phyloP scores from a whole-genome alignment of 2,329 filamentous ascomycete genomes.

The Penicillium sp. region DNA sequence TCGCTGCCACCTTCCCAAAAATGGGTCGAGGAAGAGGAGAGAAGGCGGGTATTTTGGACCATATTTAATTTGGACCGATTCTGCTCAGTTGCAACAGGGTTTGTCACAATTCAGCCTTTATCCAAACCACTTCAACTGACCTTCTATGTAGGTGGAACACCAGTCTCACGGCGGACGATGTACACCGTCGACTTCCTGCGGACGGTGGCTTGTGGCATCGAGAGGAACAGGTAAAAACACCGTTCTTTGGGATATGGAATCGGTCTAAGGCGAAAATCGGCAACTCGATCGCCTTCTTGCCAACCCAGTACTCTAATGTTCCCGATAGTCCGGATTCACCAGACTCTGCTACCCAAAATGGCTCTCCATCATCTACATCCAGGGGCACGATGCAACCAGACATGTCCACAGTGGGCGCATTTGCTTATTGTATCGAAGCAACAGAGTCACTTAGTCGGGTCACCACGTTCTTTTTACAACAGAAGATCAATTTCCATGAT shows the following conservation, averaged over 20 bases:
- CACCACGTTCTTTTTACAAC: conserved; percentile 36
- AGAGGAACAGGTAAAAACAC: conserved; percentile 2
- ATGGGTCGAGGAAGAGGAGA: conserved; percentile 40
- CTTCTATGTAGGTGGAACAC: neutral
- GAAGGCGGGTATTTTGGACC: conserved; percentile 44
- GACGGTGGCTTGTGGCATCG: conserved; percentile 3
- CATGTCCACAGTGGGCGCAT: conserved; percentile 13
- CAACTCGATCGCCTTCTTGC: neutral
- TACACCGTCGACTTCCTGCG: conserved; percentile 1
- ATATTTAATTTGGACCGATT: conserved; percentile 43
- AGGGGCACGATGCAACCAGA: neutral
- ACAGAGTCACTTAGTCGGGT: conserved; percentile 38
- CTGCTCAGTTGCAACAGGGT: conserved; percentile 30
- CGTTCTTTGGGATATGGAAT: conserved; percentile 5
- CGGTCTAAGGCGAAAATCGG: conserved; percentile 1
- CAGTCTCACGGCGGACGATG: conserved; percentile 1
- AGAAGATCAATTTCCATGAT: conserved; percentile 30
- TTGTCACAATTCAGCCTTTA: neutral
- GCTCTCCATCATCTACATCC: neutral
- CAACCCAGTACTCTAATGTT: neutral
- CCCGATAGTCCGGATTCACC: neutral
- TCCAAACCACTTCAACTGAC: neutral
- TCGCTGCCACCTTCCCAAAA: conserved; percentile 28
- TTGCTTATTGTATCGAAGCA: conserved; percentile 28
- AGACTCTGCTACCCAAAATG: neutral